Conservation (phyloP, 176 grass and related monocot genomes). For the Triticum timopheevii region DNA sequence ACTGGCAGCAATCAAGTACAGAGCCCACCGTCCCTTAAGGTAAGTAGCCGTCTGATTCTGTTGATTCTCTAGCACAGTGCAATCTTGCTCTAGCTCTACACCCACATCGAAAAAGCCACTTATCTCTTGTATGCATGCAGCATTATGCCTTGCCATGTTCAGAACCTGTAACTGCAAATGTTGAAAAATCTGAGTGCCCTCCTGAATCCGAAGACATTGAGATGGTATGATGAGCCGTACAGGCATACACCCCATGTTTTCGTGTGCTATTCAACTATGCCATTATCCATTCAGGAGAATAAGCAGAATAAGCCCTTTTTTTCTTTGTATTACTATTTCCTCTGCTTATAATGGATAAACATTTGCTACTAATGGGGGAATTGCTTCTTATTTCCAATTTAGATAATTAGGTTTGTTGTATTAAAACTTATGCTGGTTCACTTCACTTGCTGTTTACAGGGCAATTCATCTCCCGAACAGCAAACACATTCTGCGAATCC, state of each 20-base stretch:
- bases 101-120: neutral
- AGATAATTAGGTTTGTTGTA: neutral
- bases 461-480: neutral
- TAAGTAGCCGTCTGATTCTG: neutral
- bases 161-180: neutral
- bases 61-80: neutral
- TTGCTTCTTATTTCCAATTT: neutral
- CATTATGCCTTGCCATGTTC: conserved; percentile 4
- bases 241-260: neutral
- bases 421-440: neutral
- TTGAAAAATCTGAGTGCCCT: neutral
- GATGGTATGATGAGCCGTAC: conserved; percentile 25
- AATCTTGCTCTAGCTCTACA: neutral
- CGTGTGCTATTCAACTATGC: neutral
- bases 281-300: neutral
- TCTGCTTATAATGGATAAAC: no score
- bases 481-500: conserved; percentile 5
- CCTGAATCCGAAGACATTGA: conserved; percentile 19
- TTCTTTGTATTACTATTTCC: no score
- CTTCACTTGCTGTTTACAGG: conserved; percentile 28
- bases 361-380: neutral
- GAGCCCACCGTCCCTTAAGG: conserved; percentile 10
- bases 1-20: conserved; percentile 14
- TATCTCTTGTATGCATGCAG: conserved; percentile 19
- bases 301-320: no score